These are phyloP conservation scores for Schizochytrium sp. DNA, from an alignment of 108 stramenopile species.

Conservation along the genomic window DNA sequence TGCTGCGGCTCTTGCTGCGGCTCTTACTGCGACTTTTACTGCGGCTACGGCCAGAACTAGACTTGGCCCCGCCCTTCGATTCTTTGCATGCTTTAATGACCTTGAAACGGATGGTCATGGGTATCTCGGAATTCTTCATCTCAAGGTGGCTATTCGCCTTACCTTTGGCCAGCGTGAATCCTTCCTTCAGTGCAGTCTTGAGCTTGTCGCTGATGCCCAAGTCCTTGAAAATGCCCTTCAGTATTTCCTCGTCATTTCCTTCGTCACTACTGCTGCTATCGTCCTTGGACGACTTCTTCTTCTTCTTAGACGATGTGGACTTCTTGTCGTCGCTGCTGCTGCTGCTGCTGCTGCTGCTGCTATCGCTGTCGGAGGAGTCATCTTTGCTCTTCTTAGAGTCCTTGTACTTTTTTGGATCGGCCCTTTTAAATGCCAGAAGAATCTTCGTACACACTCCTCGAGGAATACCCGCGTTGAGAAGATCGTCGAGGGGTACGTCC, in stretches of 20 bases:
- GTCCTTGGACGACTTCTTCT: too few relatives aligned
- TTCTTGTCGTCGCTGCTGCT: too few relatives aligned
- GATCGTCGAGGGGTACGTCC: too few relatives aligned
- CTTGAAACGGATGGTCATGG: not conserved
- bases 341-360: too few relatives aligned
- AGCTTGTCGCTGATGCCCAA: not conserved
- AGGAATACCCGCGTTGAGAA: too few relatives aligned
- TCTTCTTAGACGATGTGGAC: too few relatives aligned
- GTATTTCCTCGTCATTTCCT: not conserved
- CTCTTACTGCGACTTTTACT: not conserved
- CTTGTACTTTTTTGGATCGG: too few relatives aligned
- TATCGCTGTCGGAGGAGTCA: too few relatives aligned
- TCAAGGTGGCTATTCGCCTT: not conserved
- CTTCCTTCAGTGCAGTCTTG: not conserved
- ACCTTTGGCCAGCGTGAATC: not conserved
- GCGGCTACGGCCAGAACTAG: not conserved
- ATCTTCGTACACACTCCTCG: too few relatives aligned
- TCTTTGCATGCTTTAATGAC: not conserved
- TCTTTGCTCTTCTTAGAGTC: too few relatives aligned
- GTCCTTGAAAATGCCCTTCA: not conserved
- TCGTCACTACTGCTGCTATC: not conserved
- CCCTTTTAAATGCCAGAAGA: too few relatives aligned
- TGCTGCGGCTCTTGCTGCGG: not conserved
- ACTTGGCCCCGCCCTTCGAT: not conserved
- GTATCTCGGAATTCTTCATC: not conserved